A percentile compares a stretch with the other conserved stretches of the same genome.
Evolutionary conservation across 345 rosid species (phyloP).

Genomic region (Dimocarpus longan): DNA sequence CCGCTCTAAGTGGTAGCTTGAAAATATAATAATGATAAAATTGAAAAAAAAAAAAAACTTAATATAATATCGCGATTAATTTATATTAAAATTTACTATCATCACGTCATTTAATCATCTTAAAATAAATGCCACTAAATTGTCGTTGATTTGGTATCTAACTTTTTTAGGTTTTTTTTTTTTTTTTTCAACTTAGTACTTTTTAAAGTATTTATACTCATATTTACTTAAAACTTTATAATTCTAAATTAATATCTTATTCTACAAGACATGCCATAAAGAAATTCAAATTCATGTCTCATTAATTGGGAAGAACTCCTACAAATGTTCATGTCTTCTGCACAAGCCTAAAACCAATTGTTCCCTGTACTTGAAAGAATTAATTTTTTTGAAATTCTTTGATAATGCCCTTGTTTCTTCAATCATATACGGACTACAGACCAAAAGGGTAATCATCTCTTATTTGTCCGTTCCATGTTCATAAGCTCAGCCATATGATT

Average conservation of each 20-base stretch:
- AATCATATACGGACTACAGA: not conserved
- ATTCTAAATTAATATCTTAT: not conserved
- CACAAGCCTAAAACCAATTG: not conserved
- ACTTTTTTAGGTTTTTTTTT: too few relatives aligned
- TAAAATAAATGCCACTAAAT: too few relatives aligned
- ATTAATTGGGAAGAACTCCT: not conserved
- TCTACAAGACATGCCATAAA: not conserved
- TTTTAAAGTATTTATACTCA: too few relatives aligned
- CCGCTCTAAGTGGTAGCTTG: too few relatives aligned
- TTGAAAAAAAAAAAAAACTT: too few relatives aligned
- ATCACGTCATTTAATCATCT: too few relatives aligned
- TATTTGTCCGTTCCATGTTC: conserved; percentile 7
- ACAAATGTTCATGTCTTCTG: not conserved
- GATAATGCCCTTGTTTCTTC: not conserved
- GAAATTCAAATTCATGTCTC: not conserved
- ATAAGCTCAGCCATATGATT: not conserved
- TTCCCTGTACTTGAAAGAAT: not conserved
- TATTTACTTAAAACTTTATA: not conserved
- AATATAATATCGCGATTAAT: too few relatives aligned
- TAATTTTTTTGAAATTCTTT: not conserved
- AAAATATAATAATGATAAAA: too few relatives aligned
- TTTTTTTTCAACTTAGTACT: too few relatives aligned
- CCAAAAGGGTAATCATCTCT: not conserved
- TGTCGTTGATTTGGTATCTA: too few relatives aligned
- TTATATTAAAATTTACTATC: too few relatives aligned